Conservation (phyloP, 768 basidiomycete species). For the Lenzites betulinus region DNA sequence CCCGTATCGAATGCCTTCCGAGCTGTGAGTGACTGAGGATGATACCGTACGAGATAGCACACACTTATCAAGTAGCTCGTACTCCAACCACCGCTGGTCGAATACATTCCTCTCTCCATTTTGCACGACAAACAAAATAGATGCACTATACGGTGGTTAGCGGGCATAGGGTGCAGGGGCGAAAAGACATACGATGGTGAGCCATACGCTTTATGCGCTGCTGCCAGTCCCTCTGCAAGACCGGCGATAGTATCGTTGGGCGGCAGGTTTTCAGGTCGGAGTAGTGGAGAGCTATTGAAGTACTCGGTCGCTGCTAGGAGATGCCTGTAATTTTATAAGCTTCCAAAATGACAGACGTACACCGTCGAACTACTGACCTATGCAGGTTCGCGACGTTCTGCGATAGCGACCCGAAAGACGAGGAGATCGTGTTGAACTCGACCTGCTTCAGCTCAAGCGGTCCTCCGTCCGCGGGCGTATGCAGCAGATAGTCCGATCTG, state of each 20-base stretch:
- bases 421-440: slow-evolving; percentile 96
- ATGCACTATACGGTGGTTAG: slow-evolving; percentile 37
- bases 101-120: slow-evolving; percentile 90
- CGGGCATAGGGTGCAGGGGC: not conserved
- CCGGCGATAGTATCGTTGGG: slow-evolving; percentile 69
- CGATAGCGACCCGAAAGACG: slow-evolving; percentile 84
- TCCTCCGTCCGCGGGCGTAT: slow-evolving; percentile 44
- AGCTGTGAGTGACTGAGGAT: not conserved
- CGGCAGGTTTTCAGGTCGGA: slow-evolving; percentile 65
- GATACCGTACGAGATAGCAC: slow-evolving; percentile 24
- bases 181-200: slow-evolving; percentile 45
- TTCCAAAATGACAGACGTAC: not conserved
- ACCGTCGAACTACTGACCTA: slow-evolving; percentile 46
- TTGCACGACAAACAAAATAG: slow-evolving; percentile 88
- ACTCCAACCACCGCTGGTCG: slow-evolving; percentile 89
- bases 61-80: slow-evolving; percentile 78
- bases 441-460: slow-evolving; percentile 79
- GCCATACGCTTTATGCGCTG: slow-evolving; percentile 77
- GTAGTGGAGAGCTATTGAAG: slow-evolving; percentile 55
- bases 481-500: slow-evolving; percentile 92
- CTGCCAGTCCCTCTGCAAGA: slow-evolving; percentile 74
- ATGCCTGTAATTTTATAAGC: slow-evolving; percentile 50
- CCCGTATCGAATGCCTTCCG: slow-evolving; percentile 71
- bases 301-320: slow-evolving; percentile 67
- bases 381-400: slow-evolving; percentile 71